These are phyloP conservation scores for Kwoniella shivajii DNA, from an alignment of 1,284 basidiomycete genomes.

Conservation along the genomic window DNA sequence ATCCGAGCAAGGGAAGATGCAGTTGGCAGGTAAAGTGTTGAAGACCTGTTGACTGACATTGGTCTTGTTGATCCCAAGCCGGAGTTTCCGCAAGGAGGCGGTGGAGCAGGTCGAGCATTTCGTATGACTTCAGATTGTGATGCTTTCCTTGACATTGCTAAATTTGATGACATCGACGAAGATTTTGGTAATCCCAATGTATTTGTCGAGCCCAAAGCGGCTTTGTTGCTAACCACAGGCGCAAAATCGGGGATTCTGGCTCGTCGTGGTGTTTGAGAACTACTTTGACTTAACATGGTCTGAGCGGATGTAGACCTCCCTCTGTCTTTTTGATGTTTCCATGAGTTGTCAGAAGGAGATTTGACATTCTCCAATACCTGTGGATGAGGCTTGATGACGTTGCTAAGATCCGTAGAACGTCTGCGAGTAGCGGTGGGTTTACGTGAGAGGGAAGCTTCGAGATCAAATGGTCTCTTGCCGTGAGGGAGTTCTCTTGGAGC, in stretches of 20 bases:
- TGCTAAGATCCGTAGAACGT: conserved; percentile 19
- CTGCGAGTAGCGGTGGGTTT: conserved; percentile 15
- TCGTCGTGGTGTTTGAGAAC: conserved; percentile 13
- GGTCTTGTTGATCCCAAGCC: conserved; percentile 2
- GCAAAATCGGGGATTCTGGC: conserved; percentile 29
- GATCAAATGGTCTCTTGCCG: conserved; percentile 12
- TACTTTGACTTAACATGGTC: conserved; percentile 19
- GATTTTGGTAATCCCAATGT: conserved; percentile 29
- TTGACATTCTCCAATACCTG: conserved; percentile 8
- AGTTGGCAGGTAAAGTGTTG: conserved; percentile 43
- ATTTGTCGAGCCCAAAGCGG: conserved; percentile 19
- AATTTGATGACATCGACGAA: conserved; percentile 14
- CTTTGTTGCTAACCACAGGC: conserved; percentile 1
- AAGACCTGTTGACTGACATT: conserved; percentile 21
- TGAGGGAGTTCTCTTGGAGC: conserved; percentile 18
- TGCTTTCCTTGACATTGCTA: conserved; percentile 24
- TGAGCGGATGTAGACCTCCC: conserved; percentile 15
- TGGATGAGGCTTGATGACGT: conserved; percentile 16
- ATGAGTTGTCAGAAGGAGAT: neutral
- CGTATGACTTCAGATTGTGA: conserved; percentile 36
- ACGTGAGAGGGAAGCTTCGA: conserved; percentile 14
- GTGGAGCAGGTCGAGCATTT: conserved; percentile 35
- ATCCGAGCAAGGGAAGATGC: conserved; percentile 46
- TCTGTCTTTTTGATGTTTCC: conserved; percentile 10
- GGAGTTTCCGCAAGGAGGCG: conserved; percentile 22